Evolutionary conservation across 352 stramenopile genomes (phyloP).

Genomic region (Phytophthora fragariae): DNA sequence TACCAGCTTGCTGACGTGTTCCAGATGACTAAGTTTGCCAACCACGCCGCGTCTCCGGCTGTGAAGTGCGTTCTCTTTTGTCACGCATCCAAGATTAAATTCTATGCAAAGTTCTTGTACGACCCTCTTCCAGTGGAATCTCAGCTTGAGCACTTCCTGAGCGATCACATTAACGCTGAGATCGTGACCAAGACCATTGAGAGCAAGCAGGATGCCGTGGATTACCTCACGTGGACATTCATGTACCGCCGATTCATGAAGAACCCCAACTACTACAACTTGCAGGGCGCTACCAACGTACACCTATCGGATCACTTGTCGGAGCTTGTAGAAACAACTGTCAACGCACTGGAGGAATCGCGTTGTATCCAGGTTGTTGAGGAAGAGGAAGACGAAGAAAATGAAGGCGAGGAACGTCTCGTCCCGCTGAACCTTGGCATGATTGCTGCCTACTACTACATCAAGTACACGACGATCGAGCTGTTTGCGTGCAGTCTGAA

Average conservation of each 20-base stretch:
- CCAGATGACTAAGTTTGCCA: conserved; percentile 97
- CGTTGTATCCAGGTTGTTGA: conserved; percentile 97
- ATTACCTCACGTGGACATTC: conserved; percentile 99
- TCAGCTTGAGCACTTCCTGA: conserved; percentile 98
- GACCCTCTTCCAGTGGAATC: conserved; percentile 99
- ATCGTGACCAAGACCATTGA: conserved; percentile 99
- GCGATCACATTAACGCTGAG: conserved; percentile 99
- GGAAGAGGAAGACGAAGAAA: conserved; percentile 82
- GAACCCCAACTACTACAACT: conserved; percentile 99
- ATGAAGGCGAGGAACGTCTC: conserved; percentile 91
- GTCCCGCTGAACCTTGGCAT: conserved; percentile 98
- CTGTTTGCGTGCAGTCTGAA: conserved; percentile 98
- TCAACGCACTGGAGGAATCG: conserved; percentile 97
- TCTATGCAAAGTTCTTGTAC: conserved; percentile 99
- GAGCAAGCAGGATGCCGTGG: conserved; percentile 98
- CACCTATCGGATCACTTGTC: conserved; percentile 99
- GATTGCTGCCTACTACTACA: conserved; percentile 99
- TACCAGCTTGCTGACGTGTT: conserved; percentile 98
- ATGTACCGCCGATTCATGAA: conserved; percentile 98
- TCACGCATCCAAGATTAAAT: conserved; percentile 98
- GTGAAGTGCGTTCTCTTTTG: conserved; percentile 97
- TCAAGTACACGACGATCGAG: conserved; percentile 99
- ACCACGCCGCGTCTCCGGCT: conserved; percentile 39
- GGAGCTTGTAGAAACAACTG: conserved; percentile 98
- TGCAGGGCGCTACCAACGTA: conserved; percentile 91